Base-by-base conservation (phyloP, 805 yeast genomes). In the Allodekkera sacchari region DNA sequence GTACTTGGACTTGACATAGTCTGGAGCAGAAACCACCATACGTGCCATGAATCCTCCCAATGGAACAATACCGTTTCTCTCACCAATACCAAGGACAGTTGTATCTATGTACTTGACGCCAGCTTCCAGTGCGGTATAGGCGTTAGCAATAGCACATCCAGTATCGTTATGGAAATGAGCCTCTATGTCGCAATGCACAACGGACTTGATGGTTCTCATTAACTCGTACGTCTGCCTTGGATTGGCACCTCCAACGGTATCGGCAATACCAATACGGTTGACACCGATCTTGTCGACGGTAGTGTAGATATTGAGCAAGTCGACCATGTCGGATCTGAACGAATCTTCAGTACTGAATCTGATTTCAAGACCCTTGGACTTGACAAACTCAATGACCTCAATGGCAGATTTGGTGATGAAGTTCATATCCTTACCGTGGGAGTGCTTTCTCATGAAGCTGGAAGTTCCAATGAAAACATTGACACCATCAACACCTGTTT, bases 91-190 rank as follows among this genome's bases (percentile, higher is more conserved):
- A 48, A 71, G 64, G 15, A 71, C 74, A 27, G 74, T 68, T 6
- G 71, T 72, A 45, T 71, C 78, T 34, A 71, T 70, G 50, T 61
- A 65, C 53, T 68, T 70, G 28, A 77, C 77, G 44, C 78, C 78
- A 9, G 74, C 78, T 54, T 71, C 77, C 47, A 71, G 64, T 14
- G 78, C 78, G 32, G 77, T 68, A 54, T 71, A 71, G 19, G 78
- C 78, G 46, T 71, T 71, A 32, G 78, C 77, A 47, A 71, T 66
- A 30, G 78, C 77, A 58, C 78, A 71, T 25, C 78, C 78, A 18
- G 78, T 71, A 53, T 71, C 78, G 48, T 71, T 68, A 57, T 71
- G 78, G 66, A 71, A 71, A 53, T 71, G 78, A 37, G 74, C 66
- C 53, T 71, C 78, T 34, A 71, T 71, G 42, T 71, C 77, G 60